Base-by-base conservation (phyloP, 2,329 filamentous ascomycete genomes). In the Piedraia hortae region DNA sequence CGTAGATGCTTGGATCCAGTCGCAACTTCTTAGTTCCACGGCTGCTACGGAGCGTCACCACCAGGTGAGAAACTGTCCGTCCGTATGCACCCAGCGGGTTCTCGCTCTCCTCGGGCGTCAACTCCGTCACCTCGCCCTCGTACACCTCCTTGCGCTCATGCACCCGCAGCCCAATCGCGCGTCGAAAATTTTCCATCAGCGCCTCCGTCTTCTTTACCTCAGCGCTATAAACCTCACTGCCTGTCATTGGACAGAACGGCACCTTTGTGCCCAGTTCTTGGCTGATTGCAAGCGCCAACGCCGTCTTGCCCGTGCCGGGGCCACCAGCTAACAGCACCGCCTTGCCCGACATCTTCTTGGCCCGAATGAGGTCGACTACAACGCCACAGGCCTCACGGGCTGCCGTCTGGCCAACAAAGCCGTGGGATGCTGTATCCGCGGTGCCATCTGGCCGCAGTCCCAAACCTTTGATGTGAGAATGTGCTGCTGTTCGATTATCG, bases 181-280 rank as follows among this genome's bases (percentile, higher is more conserved):
- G 62, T 44, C 85, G 64, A 48, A 97, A 97, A 54, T 93, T 93
- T 58, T 97, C 85, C 85, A 93, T 93, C 43, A 97, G 54, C 34
- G 89, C 72, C 49, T 97, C 85, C 21, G 85, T 97, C 64, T 97
- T 97, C 64, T 97, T 97, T 31, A 97, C 80, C 50, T 97, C 85
- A 20, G 82, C 71, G 35, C 77, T 90, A 53, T 91, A 97, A 38
- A 97, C 72, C 50, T 97, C 85, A 54, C 80, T 91, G 36, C 80
- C 85, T 23, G 91, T 85, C 42, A 97, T 93, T 17, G 82, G 80
- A 47, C 85, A 91, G 46, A 97, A 97, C 4, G 85, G 85, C 26
- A 97, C 89, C 54, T 91, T 93, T 21, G 80, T 91, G 35, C 85
- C 85, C 33, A 97, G 59, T 47, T 97, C 85, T 50, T 93, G 85